phyloP scores from a whole-genome alignment of 805 yeast genomes.

The Scheffersomyces lignosus region DNA sequence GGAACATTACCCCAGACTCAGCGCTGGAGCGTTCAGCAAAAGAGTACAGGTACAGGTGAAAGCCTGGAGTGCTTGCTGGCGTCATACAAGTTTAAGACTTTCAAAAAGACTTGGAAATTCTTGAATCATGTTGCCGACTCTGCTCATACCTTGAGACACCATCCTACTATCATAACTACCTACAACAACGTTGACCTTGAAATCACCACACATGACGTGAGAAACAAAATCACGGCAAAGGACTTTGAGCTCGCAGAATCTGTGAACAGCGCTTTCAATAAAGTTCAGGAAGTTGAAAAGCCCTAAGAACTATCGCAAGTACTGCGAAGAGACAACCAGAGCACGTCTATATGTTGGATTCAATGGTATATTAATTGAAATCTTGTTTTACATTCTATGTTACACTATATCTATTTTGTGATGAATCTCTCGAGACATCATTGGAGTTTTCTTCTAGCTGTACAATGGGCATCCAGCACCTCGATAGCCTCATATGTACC shows the following conservation, averaged over 20 bases:
- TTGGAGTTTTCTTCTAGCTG: constrained; percentile 15
- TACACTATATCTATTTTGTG: background rate
- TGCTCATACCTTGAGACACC: constrained; percentile 63
- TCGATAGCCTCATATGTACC: constrained; percentile 94
- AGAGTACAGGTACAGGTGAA: too few relatives aligned
- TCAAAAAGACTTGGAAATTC: constrained; percentile 67
- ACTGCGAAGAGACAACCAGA: too few relatives aligned
- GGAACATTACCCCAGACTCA: too few relatives aligned
- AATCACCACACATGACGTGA: constrained; percentile 66
- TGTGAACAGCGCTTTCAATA: constrained; percentile 23
- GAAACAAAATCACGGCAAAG: constrained; percentile 46
- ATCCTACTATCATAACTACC: constrained; percentile 65
- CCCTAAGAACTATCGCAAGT: too few relatives aligned
- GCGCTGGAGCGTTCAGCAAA: too few relatives aligned
- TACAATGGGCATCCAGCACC: constrained; percentile 82
- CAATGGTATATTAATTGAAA: too few relatives aligned
- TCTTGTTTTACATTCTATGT: too few relatives aligned
- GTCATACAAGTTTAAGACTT: constrained; percentile 49
- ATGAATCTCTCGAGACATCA: background rate
- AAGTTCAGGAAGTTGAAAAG: background rate
- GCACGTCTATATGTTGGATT: too few relatives aligned
- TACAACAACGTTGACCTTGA: constrained; percentile 58
- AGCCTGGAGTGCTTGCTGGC: too few relatives aligned
- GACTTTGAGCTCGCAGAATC: constrained; percentile 58
- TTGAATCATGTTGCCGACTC: constrained; percentile 56